These are phyloP conservation scores for Brassica incana DNA, from an alignment of 345 rosid genomes.

Conservation along the genomic window DNA sequence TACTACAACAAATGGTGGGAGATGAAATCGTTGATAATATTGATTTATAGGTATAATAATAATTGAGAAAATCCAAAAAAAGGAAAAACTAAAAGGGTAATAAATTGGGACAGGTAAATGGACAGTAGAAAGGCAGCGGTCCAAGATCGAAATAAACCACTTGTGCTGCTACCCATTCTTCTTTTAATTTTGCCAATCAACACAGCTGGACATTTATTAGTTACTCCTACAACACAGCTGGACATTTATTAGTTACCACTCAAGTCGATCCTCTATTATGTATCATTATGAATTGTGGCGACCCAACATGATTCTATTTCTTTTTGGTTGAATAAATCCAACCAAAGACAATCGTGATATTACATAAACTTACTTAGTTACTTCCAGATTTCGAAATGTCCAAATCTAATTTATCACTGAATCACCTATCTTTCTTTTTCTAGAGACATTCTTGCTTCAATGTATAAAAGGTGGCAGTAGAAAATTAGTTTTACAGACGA, in stretches of 20 bases:
- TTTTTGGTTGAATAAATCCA: constrained; percentile 26
- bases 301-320: constrained; percentile 5
- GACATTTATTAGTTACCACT: constrained; percentile 10
- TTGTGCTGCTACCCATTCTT: constrained; percentile 2
- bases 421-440: background rate
- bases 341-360: constrained; percentile 6
- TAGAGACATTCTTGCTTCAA: background rate
- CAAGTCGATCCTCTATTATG: background rate
- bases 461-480: background rate
- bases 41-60: background rate
- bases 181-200: constrained; percentile 26
- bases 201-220: constrained; percentile 35
- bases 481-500: background rate
- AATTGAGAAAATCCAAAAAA: background rate
- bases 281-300: background rate
- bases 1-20: background rate
- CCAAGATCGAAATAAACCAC: constrained; percentile 28
- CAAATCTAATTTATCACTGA: constrained; percentile 18
- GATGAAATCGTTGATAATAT: background rate
- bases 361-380: constrained; percentile 6
- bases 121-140: constrained; percentile 31
- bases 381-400: constrained; percentile 19
- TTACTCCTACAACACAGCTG: background rate
- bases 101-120: constrained; percentile 37
- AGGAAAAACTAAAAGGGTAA: constrained; percentile 8